Evolutionary conservation across 2,329 filamentous ascomycete genomes (phyloP), one percentile per base, ranked within the genome.

Genomic region (Alternaria triticimaculans): DNA sequence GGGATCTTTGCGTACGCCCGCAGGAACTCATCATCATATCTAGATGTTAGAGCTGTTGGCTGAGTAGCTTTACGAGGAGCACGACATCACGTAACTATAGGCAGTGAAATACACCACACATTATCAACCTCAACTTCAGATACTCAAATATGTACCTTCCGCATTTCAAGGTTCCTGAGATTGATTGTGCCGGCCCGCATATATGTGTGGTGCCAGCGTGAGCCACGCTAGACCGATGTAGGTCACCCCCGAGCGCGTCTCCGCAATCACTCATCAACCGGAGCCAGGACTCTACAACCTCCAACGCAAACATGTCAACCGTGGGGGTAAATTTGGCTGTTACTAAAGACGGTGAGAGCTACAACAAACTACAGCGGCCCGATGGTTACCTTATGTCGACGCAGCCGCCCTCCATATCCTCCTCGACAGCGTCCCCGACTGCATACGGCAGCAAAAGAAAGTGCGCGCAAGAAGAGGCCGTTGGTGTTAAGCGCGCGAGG

Each of bases 321-420:
- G 46, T 62, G 14, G 70, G 74, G 30, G 58, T 68, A 14, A 79
- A 79, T 37, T 33, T 71, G 26, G 77, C 77, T 20, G 63, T 70
- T 26, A 81, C 79, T 4, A 69, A 72, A 59, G 76, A 79, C 59
- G 78, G 78, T 44, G 78, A 66, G 33, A 51, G 59, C 2, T 81
- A 81, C 66, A 80, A 81, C 64, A 80, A 79, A 62, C 69, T 80
- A 23, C 70, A 71, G 33, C 72, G 79, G 53, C 78, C 79, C 3
- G 72, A 77, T 55, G 65, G 76, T 25, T 76, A 72, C 57, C 60
- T 74, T 3, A 28, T 66, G 21, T 55, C 66, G n/a, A 58, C 66
- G 8, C 54, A 64, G 3, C 51, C 62, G 25, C 62, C 58, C 26
- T 60, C 64, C 21, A 62, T 59, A 9, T 59, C 30, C 5, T 20